These are phyloP conservation scores for Fusarium sp. DNA, from an alignment of 2,329 filamentous ascomycete genomes.

Conservation along the genomic window DNA sequence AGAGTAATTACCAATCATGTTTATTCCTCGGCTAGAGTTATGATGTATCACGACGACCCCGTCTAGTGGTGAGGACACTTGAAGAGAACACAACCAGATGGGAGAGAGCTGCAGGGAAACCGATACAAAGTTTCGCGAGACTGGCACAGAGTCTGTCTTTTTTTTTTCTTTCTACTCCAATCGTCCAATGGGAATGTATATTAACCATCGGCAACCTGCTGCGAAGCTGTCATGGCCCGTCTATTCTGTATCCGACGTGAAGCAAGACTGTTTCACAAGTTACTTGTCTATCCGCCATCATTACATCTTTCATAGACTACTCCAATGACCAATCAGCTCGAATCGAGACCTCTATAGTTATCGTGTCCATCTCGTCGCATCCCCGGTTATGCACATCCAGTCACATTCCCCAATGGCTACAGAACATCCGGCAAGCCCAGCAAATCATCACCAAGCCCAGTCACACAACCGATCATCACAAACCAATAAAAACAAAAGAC, in stretches of 20 bases:
- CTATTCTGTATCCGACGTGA: background rate
- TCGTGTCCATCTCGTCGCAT: background rate
- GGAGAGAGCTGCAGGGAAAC: background rate
- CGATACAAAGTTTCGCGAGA: background rate
- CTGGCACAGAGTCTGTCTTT: fast-evolving
- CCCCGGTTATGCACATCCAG: background rate
- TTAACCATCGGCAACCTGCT: background rate
- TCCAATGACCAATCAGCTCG: background rate
- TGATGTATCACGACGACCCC: background rate
- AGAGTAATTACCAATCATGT: background rate
- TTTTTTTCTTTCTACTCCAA: background rate
- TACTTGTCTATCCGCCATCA: background rate
- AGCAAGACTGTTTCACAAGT: background rate
- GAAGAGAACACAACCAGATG: background rate
- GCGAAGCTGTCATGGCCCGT: background rate
- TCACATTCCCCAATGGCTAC: background rate
- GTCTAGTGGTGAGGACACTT: background rate
- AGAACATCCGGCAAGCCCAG: background rate
- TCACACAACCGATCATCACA: background rate
- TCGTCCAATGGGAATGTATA: background rate
- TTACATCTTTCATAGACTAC: background rate
- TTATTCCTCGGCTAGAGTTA: background rate
- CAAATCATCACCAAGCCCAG: background rate
- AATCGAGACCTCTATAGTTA: background rate
- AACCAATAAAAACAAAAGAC: background rate